These are phyloP conservation scores for Ascobolus immersus DNA, from an alignment of 495 filamentous ascomycete genomes.

Conservation along the genomic window DNA sequence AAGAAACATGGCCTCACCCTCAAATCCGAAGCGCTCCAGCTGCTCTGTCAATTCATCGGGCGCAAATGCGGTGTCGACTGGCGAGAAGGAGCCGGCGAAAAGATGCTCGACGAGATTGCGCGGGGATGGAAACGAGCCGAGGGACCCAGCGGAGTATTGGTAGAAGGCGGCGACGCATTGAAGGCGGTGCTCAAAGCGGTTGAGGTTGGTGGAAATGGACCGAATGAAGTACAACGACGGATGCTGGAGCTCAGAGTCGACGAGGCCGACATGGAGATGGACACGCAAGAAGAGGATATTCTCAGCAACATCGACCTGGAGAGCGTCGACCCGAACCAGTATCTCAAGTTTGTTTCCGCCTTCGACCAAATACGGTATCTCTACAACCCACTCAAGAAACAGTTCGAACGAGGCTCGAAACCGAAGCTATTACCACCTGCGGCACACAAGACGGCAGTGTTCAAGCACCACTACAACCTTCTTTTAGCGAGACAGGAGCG, in stretches of 20 bases:
- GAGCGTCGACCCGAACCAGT: slow-evolving; percentile 11
- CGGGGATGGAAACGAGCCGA: slow-evolving; percentile 57
- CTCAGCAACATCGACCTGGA: slow-evolving; percentile 13
- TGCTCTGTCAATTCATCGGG: slow-evolving; percentile 68
- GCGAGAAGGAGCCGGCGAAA: slow-evolving; percentile 82
- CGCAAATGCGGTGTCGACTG: slow-evolving; percentile 85
- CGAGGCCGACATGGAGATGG: slow-evolving; percentile 37
- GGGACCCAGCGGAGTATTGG: slow-evolving; percentile 50
- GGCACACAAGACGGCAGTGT: slow-evolving; percentile 57
- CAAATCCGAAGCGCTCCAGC: slow-evolving; percentile 61
- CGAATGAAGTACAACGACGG: slow-evolving; percentile 21
- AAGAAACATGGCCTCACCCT: slow-evolving; percentile 93
- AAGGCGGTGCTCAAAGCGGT: slow-evolving; percentile 56
- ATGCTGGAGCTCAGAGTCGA: slow-evolving; percentile 26
- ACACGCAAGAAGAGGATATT: slow-evolving; percentile 27
- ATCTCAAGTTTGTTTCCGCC: slow-evolving; percentile 13
- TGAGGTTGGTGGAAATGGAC: slow-evolving; percentile 40
- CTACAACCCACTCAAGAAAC: slow-evolving; percentile 71
- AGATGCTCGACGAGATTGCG: slow-evolving; percentile 73
- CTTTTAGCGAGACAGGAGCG: slow-evolving; percentile 74
- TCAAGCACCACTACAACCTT: slow-evolving; percentile 69
- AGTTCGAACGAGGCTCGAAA: slow-evolving; percentile 46
- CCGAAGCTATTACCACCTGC: slow-evolving; percentile 51
- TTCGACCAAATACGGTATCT: slow-evolving; percentile 51
- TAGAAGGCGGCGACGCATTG: slow-evolving; percentile 57